Evolutionary conservation across 2,329 filamentous ascomycete genomes (phyloP).

Genomic region (Fusarium sacchari): DNA sequence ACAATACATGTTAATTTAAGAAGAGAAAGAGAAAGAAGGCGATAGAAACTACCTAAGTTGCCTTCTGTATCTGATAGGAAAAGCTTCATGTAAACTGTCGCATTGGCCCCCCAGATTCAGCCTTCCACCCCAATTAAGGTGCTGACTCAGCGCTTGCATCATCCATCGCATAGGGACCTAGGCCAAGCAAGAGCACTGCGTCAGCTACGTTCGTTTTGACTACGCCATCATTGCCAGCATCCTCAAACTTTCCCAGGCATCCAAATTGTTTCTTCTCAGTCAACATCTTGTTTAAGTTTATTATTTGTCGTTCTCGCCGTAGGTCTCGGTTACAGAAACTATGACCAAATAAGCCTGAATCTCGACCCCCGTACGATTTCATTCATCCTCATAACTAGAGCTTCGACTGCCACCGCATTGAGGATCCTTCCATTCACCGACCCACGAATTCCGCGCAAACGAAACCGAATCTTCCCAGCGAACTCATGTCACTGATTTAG

Average conservation of each 20-base stretch:
- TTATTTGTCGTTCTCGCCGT: background rate
- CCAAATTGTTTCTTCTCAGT: background rate
- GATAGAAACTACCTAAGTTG: background rate
- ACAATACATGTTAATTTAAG: background rate
- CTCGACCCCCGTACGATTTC: conserved; percentile 32
- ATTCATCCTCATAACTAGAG: conserved; percentile 27
- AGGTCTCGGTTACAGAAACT: background rate
- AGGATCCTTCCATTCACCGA: background rate
- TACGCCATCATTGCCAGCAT: conserved; percentile 28
- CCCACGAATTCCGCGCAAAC: background rate
- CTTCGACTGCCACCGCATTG: conserved; percentile 9
- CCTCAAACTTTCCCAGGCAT: conserved; percentile 23
- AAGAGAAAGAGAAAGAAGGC: background rate
- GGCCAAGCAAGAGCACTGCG: conserved; percentile 25
- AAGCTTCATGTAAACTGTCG: background rate
- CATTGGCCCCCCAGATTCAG: background rate
- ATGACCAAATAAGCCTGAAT: conserved; percentile 33
- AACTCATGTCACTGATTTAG: background rate
- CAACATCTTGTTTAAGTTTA: background rate
- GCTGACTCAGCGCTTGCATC: conserved; percentile 14
- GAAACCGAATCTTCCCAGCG: background rate
- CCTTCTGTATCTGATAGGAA: background rate
- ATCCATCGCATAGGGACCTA: background rate
- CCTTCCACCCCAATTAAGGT: background rate
- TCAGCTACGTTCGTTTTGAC: conserved; percentile 27